Conservation (phyloP, 768 basidiomycete genomes). For the Lactifluus piperatus region DNA sequence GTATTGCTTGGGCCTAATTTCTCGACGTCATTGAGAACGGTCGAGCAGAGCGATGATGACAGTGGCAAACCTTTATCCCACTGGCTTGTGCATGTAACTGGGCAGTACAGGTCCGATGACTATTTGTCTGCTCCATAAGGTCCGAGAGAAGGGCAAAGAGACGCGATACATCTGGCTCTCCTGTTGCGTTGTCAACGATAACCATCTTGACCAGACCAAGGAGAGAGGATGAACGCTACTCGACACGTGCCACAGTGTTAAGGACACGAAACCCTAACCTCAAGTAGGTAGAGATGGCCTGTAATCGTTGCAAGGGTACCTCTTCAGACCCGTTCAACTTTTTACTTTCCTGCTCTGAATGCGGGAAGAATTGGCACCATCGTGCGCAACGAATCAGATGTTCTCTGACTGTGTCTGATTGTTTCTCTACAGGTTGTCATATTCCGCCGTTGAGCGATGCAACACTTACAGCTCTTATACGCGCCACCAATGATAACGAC, state of each 20-base stretch:
- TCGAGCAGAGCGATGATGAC: conserved; percentile 16
- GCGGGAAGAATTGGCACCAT: conserved; percentile 31
- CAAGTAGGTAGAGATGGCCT: conserved; percentile 23
- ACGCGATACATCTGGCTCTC: conserved; percentile 52
- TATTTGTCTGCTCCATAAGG: conserved; percentile 74
- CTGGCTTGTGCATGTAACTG: conserved; percentile 64
- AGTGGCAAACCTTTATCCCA: conserved; percentile 63
- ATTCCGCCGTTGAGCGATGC: conserved; percentile 26
- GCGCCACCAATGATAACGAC: conserved; percentile 24
- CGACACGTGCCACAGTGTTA: not conserved
- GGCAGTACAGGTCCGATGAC: conserved; percentile 65
- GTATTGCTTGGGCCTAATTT: conserved; percentile 71
- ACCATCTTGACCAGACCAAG: conserved; percentile 32
- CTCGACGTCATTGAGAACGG: not conserved
- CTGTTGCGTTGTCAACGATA: conserved; percentile 38
- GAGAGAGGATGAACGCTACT: no score
- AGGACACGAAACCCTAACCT: conserved; percentile 8
- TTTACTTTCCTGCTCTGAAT: conserved; percentile 28
- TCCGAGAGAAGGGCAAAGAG: conserved; percentile 66
- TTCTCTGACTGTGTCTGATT: not conserved
- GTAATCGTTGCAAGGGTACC: conserved; percentile 18
- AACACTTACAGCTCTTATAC: conserved; percentile 24
- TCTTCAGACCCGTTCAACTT: conserved; percentile 25
- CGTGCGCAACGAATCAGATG: conserved; percentile 17
- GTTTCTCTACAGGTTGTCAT: conserved; percentile 26